Percentiles rank a stretch among this genome's conserved stretches.
Evolutionary conservation across 192 early-diverging fungal species (phyloP).

Genomic region (Chytriomyces hyalinus): DNA sequence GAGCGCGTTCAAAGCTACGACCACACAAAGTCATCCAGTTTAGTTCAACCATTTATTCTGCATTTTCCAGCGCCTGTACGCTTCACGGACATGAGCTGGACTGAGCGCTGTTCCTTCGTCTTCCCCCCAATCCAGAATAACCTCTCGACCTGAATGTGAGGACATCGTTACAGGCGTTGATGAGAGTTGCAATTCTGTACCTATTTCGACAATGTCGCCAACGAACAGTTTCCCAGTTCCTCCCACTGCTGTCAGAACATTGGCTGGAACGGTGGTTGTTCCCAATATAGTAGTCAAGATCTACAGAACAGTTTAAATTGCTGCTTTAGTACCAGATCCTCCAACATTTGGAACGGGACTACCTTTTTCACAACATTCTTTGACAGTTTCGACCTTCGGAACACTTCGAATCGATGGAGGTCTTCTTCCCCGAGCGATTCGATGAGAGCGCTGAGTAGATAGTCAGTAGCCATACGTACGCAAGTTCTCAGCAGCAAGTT

Average conservation of each 20-base stretch:
- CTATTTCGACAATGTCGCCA: slow-evolving; percentile 84
- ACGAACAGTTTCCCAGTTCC: slow-evolving; percentile 90
- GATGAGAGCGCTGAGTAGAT: slow-evolving; percentile 18
- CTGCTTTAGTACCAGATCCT: no score
- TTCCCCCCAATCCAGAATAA: slow-evolving; percentile 77
- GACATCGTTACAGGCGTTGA: background rate
- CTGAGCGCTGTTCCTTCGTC: slow-evolving; percentile 60
- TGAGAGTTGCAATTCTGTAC: slow-evolving; percentile 2
- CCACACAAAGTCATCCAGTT: no score
- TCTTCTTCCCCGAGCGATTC: slow-evolving; percentile 24
- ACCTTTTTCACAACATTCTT: slow-evolving; percentile 77
- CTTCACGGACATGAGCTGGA: slow-evolving; percentile 84
- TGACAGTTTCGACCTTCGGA: slow-evolving; percentile 74
- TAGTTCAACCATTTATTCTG: slow-evolving; percentile 34
- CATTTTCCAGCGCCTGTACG: slow-evolving; percentile 72
- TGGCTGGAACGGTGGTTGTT: slow-evolving; percentile 57
- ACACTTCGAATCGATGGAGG: slow-evolving; percentile 72
- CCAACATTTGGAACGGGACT: background rate
- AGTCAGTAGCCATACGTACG: background rate
- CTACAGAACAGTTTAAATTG: background rate
- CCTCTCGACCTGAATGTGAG: slow-evolving; percentile 55
- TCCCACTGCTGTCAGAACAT: slow-evolving; percentile 77
- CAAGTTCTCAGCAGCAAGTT: background rate
- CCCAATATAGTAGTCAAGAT: background rate
- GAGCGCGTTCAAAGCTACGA: no score